phyloP scores from a whole-genome alignment of 2,329 filamentous ascomycete genomes.

The Penicillium decumbens region DNA sequence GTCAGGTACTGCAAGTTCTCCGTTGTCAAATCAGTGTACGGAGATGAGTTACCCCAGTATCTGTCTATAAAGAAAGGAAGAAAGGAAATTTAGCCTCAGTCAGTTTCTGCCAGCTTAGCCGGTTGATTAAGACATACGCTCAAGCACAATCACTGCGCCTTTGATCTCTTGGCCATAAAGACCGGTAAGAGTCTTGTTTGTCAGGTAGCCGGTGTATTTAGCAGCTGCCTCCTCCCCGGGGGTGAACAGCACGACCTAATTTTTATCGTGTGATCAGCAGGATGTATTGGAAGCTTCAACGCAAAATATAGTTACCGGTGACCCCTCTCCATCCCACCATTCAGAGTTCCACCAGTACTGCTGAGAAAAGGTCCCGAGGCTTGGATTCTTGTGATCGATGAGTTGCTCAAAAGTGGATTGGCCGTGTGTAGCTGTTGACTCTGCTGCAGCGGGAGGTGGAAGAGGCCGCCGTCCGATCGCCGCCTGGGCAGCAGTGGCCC shows the following conservation, averaged over 20 bases:
- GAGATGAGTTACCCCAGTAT: slow-evolving; percentile 56
- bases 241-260: slow-evolving; percentile 48
- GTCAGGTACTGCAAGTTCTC: slow-evolving; percentile 54
- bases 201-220: slow-evolving; percentile 49
- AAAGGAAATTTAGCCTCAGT: not conserved
- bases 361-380: slow-evolving; percentile 53
- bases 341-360: slow-evolving; percentile 52
- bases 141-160: slow-evolving; percentile 53
- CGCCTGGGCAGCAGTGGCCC: slow-evolving; percentile 7
- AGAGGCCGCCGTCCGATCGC: slow-evolving; percentile 9
- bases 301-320: slow-evolving; percentile 41
- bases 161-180: slow-evolving; percentile 50
- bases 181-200: slow-evolving; percentile 49
- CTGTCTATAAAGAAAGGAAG: slow-evolving; percentile 40
- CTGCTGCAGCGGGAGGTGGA: slow-evolving; percentile 7
- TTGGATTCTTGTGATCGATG: slow-evolving; percentile 55
- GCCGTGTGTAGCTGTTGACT: slow-evolving; percentile 1
- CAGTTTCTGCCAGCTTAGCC: not conserved
- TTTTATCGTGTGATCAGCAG: not conserved
- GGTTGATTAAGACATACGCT: slow-evolving; percentile 40
- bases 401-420: slow-evolving; percentile 49
- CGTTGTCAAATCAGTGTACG: slow-evolving; percentile 49
- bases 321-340: slow-evolving; percentile 52
- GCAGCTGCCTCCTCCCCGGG: slow-evolving; percentile 51
- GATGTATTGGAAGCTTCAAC: not conserved